Evolutionary conservation across 1,139 yeast genomes (phyloP), one percentile per base, ranked within the genome.

Genomic region (Blastobotrys illinoisensis): DNA sequence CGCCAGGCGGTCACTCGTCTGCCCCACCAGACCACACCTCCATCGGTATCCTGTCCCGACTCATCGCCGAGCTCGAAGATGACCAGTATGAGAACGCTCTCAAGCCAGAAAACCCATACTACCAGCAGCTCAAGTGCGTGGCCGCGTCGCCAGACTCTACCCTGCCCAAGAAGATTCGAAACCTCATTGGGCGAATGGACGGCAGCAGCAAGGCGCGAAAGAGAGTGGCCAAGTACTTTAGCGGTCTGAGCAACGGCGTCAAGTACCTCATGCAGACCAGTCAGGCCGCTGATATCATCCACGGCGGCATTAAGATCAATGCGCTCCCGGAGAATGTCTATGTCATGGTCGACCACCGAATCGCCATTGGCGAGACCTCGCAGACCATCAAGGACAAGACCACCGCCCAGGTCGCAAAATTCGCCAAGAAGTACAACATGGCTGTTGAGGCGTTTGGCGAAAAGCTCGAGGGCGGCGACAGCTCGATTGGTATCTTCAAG

Each of bases 1-100:
- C 85, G 1, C 79, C 81, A n/a, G 91, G 91, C 52, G 91, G 91
- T 1, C 91, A 86, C 63, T 82, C 89, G 1, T 81, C 88, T 3
- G 71, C 79, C 28, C 91, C 91, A 4, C 87, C 86, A 7, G 81
- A 77, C 56, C 88, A 85, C 64, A 85, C 90, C 1, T 79, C 85
- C 14, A 85, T 86, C 66, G 93, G 91, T n/a, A 77, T 86, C 47
- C 74, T 83, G 59, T 75, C 86, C 1, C 80, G 80, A 55, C 69
- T 85, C 56, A 73, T 82, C 19, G 64, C 71, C n/a, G 63, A 68
- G 44, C 72, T 85, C 47, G 91, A 86, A 66, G 65, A 64, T 23
- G 74, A 78, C 54, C 81, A 81, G 16, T 81, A 73, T 62, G 67
- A 66, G 36, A 70, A 80, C 5, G 66, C 71, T 19, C 71, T 84